Percentiles rank a stretch among this genome's conserved stretches.
These are phyloP conservation scores for Cinnamomum micranthum DNA, from an alignment of 164 flowering plant genomes.

Conservation along the genomic window DNA sequence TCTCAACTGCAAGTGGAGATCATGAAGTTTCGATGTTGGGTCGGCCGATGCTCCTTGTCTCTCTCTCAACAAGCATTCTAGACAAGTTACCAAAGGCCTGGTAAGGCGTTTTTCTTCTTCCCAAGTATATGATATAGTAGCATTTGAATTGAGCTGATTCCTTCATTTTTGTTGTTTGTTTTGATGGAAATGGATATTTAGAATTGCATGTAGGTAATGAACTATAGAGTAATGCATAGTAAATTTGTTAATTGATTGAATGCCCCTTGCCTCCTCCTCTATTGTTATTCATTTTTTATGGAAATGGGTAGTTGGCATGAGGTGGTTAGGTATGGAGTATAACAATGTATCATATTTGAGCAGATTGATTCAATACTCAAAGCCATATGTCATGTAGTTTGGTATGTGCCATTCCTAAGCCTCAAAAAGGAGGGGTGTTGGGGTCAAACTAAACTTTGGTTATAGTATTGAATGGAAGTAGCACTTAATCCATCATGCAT, in stretches of 20 bases:
- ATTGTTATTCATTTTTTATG: too few species aligned
- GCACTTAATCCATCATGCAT: too few species aligned
- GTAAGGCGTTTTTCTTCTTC: constrained; percentile 33
- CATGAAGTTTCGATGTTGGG: constrained; percentile 47
- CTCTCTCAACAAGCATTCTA: constrained; percentile 49
- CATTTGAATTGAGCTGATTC: not conserved
- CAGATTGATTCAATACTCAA: not conserved
- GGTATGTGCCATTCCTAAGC: too few species aligned
- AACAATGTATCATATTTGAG: not conserved
- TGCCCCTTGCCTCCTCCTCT: too few species aligned
- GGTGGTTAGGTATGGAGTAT: not conserved
- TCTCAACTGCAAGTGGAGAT: constrained; percentile 8
- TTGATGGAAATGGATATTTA: too few species aligned
- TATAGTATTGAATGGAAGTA: too few species aligned
- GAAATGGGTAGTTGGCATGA: not conserved
- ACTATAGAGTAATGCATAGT: not conserved
- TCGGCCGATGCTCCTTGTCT: constrained; percentile 72
- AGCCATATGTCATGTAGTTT: too few species aligned
- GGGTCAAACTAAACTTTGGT: too few species aligned
- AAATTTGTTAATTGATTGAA: too few species aligned
- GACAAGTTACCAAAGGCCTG: constrained; percentile 81
- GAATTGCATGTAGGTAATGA: not conserved
- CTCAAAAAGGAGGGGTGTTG: too few species aligned
- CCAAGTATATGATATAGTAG: not conserved
- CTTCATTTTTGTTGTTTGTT: not conserved